A percentile compares a stretch with the other conserved stretches of the same genome.
These are phyloP conservation scores for Plasmodium malariae DNA, from an alignment of 169 alveolate species.

Conservation along the genomic window DNA sequence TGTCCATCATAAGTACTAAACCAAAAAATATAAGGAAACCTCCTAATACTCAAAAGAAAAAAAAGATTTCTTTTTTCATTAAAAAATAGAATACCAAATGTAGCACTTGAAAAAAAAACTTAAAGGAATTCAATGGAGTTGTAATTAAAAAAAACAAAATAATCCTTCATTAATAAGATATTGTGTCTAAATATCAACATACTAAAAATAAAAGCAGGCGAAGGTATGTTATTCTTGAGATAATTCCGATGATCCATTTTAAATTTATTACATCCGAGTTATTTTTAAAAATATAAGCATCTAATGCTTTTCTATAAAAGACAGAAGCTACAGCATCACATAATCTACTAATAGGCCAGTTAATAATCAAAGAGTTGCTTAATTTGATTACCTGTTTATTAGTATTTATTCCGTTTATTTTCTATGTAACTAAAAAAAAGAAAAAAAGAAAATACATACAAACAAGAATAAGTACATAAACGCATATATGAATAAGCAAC, in stretches of 20 bases:
- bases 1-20: slow-evolving; percentile 27
- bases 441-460: background rate
- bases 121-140: slow-evolving; percentile 45
- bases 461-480: background rate
- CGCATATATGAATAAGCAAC: background rate
- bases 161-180: slow-evolving; percentile 47
- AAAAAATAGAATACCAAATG: slow-evolving; percentile 54
- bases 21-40: slow-evolving; percentile 37
- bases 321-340: slow-evolving; percentile 66
- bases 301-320: slow-evolving; percentile 65
- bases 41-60: slow-evolving; percentile 59
- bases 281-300: slow-evolving; percentile 4
- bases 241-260: slow-evolving; percentile 19
- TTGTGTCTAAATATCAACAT: slow-evolving; percentile 54
- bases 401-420: slow-evolving; percentile 14
- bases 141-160: slow-evolving; percentile 66
- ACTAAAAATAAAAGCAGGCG: slow-evolving; percentile 39
- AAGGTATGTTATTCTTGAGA: slow-evolving; percentile 39
- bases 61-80: slow-evolving; percentile 42
- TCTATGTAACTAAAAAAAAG: slow-evolving; percentile 14
- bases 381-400: background rate
- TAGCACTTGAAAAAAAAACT: slow-evolving; percentile 64
- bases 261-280: background rate
- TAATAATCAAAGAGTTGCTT: slow-evolving; percentile 10
- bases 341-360: slow-evolving; percentile 50